Percentiles rank a stretch among this genome's conserved stretches.
These are phyloP conservation scores for Aspergillus pseudoterreus DNA, from an alignment of 2,329 filamentous ascomycete species.

Conservation along the genomic window DNA sequence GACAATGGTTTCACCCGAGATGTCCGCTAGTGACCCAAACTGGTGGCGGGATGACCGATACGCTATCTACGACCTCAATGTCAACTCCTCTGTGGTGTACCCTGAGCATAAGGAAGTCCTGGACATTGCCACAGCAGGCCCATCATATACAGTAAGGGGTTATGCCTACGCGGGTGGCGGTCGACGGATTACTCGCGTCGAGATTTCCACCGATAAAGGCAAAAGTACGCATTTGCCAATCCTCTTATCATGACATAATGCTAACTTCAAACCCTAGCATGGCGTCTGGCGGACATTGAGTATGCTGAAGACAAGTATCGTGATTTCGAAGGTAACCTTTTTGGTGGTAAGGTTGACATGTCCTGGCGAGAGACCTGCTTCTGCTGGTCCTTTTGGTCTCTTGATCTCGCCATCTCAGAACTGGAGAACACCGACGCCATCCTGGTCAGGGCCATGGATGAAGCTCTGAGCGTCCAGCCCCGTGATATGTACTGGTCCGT, in stretches of 20 bases:
- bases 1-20: conserved; percentile 79
- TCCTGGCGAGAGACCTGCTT: conserved; percentile 77
- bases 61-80: conserved; percentile 86
- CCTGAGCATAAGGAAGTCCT: conserved; percentile 74
- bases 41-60: conserved; percentile 89
- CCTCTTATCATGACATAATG: not conserved
- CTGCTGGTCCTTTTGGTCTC: conserved; percentile 90
- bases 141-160: conserved; percentile 65
- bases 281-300: conserved; percentile 71
- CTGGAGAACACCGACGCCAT: conserved; percentile 66
- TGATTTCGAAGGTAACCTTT: conserved; percentile 60
- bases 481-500: conserved; percentile 96
- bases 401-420: conserved; percentile 62
- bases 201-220: conserved; percentile 79
- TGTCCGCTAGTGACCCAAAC: conserved; percentile 66
- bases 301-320: conserved; percentile 87
- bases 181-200: conserved; percentile 75
- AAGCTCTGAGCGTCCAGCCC: conserved; percentile 79
- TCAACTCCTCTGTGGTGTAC: conserved; percentile 77
- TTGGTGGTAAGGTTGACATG: conserved; percentile 74
- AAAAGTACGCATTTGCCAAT: conserved; percentile 43
- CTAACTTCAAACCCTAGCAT: conserved; percentile 43
- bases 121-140: conserved; percentile 43
- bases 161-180: conserved; percentile 90
- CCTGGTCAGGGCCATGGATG: conserved; percentile 83